Evolutionary conservation across 2,329 filamentous ascomycete genomes (phyloP), one percentile per base, ranked within the genome.

Genomic region (Lecanicillium sp.): DNA sequence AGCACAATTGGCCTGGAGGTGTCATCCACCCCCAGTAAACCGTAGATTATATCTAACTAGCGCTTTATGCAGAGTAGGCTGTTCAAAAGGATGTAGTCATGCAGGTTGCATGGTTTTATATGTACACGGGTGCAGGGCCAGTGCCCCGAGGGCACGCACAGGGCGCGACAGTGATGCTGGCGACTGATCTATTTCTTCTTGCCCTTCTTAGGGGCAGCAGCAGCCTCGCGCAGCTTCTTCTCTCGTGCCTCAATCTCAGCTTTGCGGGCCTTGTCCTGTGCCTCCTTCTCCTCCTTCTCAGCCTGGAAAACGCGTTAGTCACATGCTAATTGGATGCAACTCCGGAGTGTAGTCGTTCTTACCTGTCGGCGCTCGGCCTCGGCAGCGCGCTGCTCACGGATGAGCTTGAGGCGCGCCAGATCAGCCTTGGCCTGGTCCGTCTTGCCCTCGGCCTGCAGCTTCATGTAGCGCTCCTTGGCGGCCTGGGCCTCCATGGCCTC

Each of bases 401-500:
- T 89, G 51, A 91, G 64, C 65, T 75, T 82, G 60, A 98, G 70
- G 48, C 93, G 80, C 51, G 89, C 91, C 57, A 97, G 63, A 68
- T 98, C 93, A 5, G 87, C 84, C 65, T 88, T 86, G 40, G 91
- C 90, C 75, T 96, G 87, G 52, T 98, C 93, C 37, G 93, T 97
- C 81, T 97, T 97, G 60, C 91, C 91, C 62, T 90, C 86, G 49
- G 90, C 87, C 61, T 96, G 91, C 59, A 96, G 67, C 70, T 94
- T 95, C 74, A 89, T 80, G 63, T 95, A 96, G 56, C 83, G 79
- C 73, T 95, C 90, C 66, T 90, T 90, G 24, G 88, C 89, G 64
- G 91, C 86, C 54, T 86, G 84, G 2, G 90, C 90, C 70, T 95
- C 86, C 27, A 93, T 62, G 2, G 90, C 87, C 72, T 97, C 78